phyloP scores from a whole-genome alignment of 1,284 basidiomycete genomes.

The Fistulinella staudtii region DNA sequence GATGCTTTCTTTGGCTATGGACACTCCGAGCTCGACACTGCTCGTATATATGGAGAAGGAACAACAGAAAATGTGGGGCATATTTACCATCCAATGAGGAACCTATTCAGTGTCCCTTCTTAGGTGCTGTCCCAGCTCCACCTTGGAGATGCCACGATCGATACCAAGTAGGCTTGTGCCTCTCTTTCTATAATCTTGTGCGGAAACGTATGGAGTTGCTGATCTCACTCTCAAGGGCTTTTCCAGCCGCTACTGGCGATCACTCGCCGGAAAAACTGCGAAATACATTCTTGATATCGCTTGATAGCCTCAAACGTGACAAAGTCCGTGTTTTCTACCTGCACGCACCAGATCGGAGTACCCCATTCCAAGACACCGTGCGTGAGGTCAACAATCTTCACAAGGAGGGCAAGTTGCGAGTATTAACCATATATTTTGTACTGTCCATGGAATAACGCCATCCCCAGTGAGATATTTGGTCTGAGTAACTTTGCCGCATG shows the following conservation, averaged over 20 bases:
- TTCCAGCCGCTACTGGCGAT: conserved; percentile 32
- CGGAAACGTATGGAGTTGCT: background rate
- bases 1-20: conserved; percentile 43
- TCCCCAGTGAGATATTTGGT: conserved; percentile 27
- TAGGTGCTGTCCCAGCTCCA: conserved; percentile 44
- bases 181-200: background rate
- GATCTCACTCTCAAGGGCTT: conserved; percentile 27
- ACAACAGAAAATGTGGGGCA: conserved; percentile 45
- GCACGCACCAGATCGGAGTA: conserved; percentile 49
- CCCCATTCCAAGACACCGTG: conserved; percentile 48
- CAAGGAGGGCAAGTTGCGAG: conserved; percentile 35
- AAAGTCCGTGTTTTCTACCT: conserved; percentile 45
- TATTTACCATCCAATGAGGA: background rate
- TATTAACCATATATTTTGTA: background rate
- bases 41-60: conserved; percentile 46
- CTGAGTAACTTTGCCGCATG: conserved; percentile 30
- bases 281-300: conserved; percentile 32
- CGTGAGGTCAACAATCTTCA: conserved; percentile 47
- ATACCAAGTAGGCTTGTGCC: conserved; percentile 47
- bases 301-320: conserved; percentile 27
- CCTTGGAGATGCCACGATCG: conserved; percentile 40
- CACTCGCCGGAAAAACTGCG: conserved; percentile 33
- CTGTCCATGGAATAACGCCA: background rate
- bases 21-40: conserved; percentile 48
- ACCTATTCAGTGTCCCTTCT: background rate